Conservation (phyloP, 2,329 filamentous ascomycete species). For the Pyricularia sp. region DNA sequence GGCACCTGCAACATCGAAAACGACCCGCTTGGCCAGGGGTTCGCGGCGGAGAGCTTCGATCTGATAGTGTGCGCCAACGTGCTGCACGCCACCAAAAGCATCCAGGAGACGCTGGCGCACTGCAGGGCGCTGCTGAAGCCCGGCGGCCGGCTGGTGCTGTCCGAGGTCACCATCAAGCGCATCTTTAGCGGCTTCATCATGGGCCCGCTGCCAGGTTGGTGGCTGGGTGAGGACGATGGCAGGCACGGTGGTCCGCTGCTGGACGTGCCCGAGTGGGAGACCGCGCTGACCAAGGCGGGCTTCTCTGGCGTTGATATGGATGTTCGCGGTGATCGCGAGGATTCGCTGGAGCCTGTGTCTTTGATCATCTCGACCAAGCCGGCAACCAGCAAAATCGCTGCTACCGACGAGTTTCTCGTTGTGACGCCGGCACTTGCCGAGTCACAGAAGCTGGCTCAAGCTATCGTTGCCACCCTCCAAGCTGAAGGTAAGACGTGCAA, state of each 20-base stretch:
- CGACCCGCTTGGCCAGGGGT: neutral
- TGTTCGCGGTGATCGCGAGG: neutral
- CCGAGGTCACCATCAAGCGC: slow-evolving; percentile 9
- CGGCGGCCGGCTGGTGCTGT: slow-evolving; percentile 12
- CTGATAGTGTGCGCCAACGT: slow-evolving; percentile 13
- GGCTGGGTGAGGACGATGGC: slow-evolving; percentile 13
- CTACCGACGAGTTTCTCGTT: neutral
- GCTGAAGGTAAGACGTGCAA: too few species aligned
- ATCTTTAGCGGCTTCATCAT: slow-evolving; percentile 14
- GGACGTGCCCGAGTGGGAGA: neutral
- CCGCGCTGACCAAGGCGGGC: neutral
- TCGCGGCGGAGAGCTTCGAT: neutral
- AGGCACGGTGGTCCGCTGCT: neutral
- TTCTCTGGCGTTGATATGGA: neutral
- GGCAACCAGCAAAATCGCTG: neutral
- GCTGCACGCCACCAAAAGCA: slow-evolving; percentile 19
- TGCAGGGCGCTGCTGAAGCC: slow-evolving; percentile 19
- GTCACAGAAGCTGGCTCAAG: too few species aligned
- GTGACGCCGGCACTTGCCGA: too few species aligned
- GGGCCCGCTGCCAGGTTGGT: slow-evolving; percentile 21
- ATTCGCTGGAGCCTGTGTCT: neutral
- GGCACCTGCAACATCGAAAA: neutral
- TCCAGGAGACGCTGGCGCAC: slow-evolving; percentile 15
- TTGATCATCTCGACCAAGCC: neutral
- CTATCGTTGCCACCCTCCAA: too few species aligned